These are phyloP conservation scores for Trichoderma koningii DNA, from an alignment of 2,329 filamentous ascomycete genomes.

Conservation along the genomic window DNA sequence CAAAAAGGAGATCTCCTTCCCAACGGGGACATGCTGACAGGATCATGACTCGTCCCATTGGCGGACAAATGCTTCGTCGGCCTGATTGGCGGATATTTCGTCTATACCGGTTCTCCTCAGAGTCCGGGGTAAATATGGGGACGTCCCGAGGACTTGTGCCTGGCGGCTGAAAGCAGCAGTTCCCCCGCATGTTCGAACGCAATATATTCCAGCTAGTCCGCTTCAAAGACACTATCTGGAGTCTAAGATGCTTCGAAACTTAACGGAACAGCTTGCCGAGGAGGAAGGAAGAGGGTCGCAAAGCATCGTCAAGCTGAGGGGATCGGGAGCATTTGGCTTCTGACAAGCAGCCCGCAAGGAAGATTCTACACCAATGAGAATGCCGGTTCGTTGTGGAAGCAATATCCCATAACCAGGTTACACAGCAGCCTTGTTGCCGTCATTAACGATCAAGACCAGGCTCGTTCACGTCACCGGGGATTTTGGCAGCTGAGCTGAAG, in stretches of 20 bases:
- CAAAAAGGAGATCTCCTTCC: constrained; percentile 18
- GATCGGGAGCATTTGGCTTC: constrained; percentile 1
- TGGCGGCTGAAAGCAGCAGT: constrained; percentile 10
- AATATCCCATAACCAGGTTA: neutral
- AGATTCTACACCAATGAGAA: constrained; percentile 21
- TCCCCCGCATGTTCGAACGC: neutral
- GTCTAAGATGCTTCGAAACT: neutral
- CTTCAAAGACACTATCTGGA: neutral
- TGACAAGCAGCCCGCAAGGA: neutral
- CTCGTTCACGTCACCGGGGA: too few relatives aligned
- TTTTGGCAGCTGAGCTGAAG: too few relatives aligned
- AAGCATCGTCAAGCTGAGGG: constrained; percentile 1
- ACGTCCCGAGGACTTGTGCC: constrained; percentile 4
- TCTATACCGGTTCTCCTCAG: neutral
- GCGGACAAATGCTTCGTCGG: constrained; percentile 17
- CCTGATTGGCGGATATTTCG: constrained; percentile 25
- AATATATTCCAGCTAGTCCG: neutral
- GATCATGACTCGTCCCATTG: neutral
- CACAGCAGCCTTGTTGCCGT: too few relatives aligned
- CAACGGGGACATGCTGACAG: constrained; percentile 2
- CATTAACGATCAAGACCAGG: too few relatives aligned
- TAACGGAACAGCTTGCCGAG: neutral
- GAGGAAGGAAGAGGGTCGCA: neutral
- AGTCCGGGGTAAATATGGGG: constrained; percentile 18
- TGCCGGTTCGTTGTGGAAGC: neutral